phyloP scores from a whole-genome alignment of 83 land plant species.

The Picea mariana region DNA sequence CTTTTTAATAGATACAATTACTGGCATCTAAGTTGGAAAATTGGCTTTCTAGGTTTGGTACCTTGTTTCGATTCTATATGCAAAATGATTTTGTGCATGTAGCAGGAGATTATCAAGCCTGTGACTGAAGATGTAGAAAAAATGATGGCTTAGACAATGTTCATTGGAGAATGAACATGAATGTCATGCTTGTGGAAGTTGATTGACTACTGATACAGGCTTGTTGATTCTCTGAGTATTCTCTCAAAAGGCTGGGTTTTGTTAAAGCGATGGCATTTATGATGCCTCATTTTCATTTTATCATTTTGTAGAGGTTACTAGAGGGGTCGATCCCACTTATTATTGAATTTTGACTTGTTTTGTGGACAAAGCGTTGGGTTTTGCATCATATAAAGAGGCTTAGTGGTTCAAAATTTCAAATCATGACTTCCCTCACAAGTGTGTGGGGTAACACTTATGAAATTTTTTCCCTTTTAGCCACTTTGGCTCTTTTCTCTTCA shows the following conservation, averaged over 20 bases:
- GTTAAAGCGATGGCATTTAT: not conserved
- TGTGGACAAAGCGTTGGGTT: too few relatives aligned
- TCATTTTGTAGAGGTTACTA: too few relatives aligned
- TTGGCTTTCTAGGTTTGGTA: not conserved
- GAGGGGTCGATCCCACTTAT: too few relatives aligned
- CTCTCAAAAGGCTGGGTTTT: not conserved
- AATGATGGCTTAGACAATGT: constrained; percentile 26
- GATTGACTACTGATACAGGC: not conserved
- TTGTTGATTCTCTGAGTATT: not conserved
- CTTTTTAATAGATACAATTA: not conserved
- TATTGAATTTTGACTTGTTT: too few relatives aligned
- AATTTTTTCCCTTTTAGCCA: too few relatives aligned
- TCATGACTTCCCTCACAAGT: too few relatives aligned
- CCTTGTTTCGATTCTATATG: not conserved
- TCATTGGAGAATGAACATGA: constrained; percentile 29
- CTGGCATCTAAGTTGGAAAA: not conserved
- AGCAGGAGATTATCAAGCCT: constrained; percentile 1
- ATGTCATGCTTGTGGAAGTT: constrained; percentile 33
- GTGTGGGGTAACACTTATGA: too few relatives aligned
- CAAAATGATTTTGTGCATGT: not conserved
- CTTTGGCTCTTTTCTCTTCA: too few relatives aligned
- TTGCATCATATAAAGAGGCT: too few relatives aligned
- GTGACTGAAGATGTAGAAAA: constrained; percentile 14
- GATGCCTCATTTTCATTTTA: too few relatives aligned
- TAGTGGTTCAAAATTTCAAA: too few relatives aligned